Evolutionary conservation across 108 stramenopile species (phyloP).

Genomic region (Nitzschia sp.): DNA sequence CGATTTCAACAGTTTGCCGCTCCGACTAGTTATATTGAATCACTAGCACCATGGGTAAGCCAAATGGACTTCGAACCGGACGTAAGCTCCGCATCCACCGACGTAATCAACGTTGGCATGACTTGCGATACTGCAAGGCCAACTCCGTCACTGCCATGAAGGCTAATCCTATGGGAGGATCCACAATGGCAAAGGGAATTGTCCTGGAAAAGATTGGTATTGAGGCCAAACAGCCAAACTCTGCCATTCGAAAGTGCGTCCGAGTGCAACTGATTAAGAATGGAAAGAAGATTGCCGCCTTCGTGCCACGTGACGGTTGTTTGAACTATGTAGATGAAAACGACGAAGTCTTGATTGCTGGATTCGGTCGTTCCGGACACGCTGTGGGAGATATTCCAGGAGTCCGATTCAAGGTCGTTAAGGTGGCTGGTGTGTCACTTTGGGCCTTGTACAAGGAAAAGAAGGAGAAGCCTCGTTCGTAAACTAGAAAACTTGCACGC

Average conservation of each 20-base stretch:
- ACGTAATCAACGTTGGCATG: constrained; percentile 95
- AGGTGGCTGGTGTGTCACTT: constrained; percentile 99
- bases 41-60: constrained; percentile 90
- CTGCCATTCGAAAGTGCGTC: constrained; percentile 99
- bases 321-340: constrained; percentile 99
- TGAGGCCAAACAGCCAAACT: constrained; percentile 99
- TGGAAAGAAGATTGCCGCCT: constrained; percentile 99
- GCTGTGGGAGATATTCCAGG: constrained; percentile 99
- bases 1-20: background rate
- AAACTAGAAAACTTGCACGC: constrained; percentile 42
- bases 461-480: constrained; percentile 99
- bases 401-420: constrained; percentile 99
- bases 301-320: constrained; percentile 99
- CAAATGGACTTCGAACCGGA: constrained; percentile 96
- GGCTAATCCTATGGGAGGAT: constrained; percentile 99
- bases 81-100: constrained; percentile 99
- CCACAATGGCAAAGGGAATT: constrained; percentile 99
- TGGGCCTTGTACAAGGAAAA: constrained; percentile 99
- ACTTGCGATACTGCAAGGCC: constrained; percentile 96
- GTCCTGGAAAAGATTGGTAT: constrained; percentile 99
- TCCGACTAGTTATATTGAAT: background rate
- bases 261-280: constrained; percentile 99
- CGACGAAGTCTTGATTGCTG: constrained; percentile 99
- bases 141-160: constrained; percentile 99
- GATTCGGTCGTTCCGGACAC: constrained; percentile 99